These are phyloP conservation scores for Calonectria pteridis DNA, from an alignment of 2,329 filamentous ascomycete genomes.

Conservation along the genomic window DNA sequence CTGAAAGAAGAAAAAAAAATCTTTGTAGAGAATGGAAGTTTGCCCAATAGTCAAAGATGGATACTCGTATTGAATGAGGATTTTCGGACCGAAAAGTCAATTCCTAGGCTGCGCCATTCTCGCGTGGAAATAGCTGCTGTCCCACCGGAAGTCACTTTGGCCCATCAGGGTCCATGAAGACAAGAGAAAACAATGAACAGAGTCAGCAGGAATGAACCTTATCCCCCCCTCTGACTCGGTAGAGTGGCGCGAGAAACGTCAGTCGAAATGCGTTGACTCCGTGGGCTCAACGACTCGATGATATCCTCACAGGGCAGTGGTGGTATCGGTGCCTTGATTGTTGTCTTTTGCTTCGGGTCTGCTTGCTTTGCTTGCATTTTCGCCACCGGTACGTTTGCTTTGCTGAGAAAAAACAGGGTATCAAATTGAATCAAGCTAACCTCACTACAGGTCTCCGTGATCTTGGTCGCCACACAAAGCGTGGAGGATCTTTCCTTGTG, in stretches of 20 bases:
- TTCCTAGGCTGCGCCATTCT: neutral
- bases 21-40: neutral
- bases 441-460: slow-evolving; percentile 61
- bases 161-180: neutral
- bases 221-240: neutral
- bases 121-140: no score
- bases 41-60: neutral
- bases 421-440: slow-evolving; percentile 50
- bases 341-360: slow-evolving; percentile 69
- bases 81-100: neutral
- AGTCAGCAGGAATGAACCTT: neutral
- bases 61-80: neutral
- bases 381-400: slow-evolving; percentile 1
- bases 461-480: slow-evolving; percentile 77
- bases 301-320: slow-evolving; percentile 51
- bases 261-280: neutral
- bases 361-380: slow-evolving; percentile 72
- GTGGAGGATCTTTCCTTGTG: slow-evolving; percentile 72
- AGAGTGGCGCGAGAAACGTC: neutral
- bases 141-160: neutral
- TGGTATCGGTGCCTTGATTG: slow-evolving; percentile 66
- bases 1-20: no score
- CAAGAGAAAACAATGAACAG: neutral
- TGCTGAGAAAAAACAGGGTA: neutral
- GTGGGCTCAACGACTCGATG: neutral